Conservation (phyloP, 495 filamentous ascomycete species). For the Aspergillus funiculosus region DNA sequence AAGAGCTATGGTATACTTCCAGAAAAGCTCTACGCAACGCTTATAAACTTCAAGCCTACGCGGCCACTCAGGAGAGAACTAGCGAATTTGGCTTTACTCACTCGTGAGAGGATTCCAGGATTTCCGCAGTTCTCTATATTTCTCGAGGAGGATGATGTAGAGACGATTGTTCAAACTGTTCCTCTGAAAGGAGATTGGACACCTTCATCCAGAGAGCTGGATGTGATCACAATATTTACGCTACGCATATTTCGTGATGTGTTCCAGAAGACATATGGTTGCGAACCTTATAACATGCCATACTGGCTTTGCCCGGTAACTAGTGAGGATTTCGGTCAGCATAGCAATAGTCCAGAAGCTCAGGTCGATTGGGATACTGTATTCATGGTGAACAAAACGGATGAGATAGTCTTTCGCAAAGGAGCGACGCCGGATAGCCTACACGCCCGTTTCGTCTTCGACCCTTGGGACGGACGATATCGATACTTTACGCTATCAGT, state of each 20-base stretch:
- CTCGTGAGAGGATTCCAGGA: constrained; percentile 56
- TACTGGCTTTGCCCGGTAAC: constrained; percentile 77
- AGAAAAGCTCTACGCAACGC: constrained; percentile 53
- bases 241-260: constrained; percentile 74
- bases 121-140: constrained; percentile 68
- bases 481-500: constrained; percentile 42
- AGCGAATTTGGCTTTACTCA: constrained; percentile 65
- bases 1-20: constrained; percentile 46
- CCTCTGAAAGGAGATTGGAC: constrained; percentile 36
- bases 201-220: constrained; percentile 36
- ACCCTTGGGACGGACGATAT: constrained; percentile 63
- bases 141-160: constrained; percentile 55
- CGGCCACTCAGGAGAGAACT: constrained; percentile 55
- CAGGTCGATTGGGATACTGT: constrained; percentile 66
- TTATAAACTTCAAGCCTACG: constrained; percentile 55
- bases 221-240: constrained; percentile 61
- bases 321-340: not conserved
- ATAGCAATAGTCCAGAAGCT: not conserved
- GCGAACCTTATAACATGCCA: constrained; percentile 56
- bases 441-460: constrained; percentile 60
- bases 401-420: constrained; percentile 50
- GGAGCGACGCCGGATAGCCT: constrained; percentile 53
- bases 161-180: constrained; percentile 50
- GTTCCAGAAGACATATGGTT: constrained; percentile 79
- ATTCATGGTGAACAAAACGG: constrained; percentile 43